Conservation (phyloP, 345 rosid genomes). For the Sapria himalayana region DNA sequence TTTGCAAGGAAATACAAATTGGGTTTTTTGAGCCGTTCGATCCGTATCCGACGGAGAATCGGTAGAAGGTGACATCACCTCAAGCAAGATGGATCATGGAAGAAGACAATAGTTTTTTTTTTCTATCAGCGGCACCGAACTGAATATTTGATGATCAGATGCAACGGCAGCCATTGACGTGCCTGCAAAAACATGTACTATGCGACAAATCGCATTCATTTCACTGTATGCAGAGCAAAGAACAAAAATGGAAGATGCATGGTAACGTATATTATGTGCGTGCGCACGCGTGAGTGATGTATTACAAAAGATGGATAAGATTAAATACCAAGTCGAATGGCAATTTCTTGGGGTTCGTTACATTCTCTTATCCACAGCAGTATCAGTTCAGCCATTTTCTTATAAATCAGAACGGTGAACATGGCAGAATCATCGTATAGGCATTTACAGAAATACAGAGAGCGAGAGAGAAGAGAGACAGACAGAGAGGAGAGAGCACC, state of each 20-base stretch:
- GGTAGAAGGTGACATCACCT: too few species aligned
- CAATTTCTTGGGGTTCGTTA: slow-evolving; percentile 11
- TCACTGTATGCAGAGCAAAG: too few species aligned
- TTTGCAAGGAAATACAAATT: too few species aligned
- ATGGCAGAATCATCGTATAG: slow-evolving; percentile 11
- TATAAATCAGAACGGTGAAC: slow-evolving; percentile 28
- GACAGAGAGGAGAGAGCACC: too few species aligned
- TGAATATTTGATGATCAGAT: slow-evolving; percentile 4
- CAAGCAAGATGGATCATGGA: slow-evolving; percentile 2
- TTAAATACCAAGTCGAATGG: not conserved
- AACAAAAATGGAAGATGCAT: slow-evolving; percentile 3
- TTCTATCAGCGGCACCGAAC: slow-evolving; percentile 8
- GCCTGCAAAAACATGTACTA: slow-evolving; percentile 18
- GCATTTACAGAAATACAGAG: not conserved
- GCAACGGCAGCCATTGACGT: slow-evolving; percentile 13
- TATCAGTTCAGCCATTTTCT: slow-evolving; percentile 3
- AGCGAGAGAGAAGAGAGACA: not conserved
- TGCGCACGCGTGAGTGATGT: not conserved
- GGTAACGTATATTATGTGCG: not conserved
- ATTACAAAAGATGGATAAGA: slow-evolving; percentile 5
- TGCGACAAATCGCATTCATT: slow-evolving; percentile 14
- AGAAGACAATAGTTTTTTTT: too few species aligned
- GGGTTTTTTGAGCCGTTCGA: too few species aligned
- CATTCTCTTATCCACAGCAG: slow-evolving; percentile 4
- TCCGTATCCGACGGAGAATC: too few species aligned